Evolutionary conservation across 2,329 filamentous ascomycete genomes (phyloP).

Genomic region (Cladophialophora immunda): DNA sequence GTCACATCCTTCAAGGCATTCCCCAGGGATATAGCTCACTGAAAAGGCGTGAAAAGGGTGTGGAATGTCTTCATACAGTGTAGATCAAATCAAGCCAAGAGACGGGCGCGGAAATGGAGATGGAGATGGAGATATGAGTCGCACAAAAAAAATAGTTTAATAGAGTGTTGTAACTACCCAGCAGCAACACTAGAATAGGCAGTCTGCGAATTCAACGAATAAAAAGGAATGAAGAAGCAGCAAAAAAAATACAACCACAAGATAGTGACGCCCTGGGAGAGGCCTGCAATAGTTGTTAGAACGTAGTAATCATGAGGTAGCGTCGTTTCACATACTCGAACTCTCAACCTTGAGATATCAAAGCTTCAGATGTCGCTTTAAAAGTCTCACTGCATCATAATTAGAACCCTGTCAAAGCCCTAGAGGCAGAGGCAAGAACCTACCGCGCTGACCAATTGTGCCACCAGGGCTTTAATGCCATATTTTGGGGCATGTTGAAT

Average conservation of each 20-base stretch:
- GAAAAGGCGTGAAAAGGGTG: neutral
- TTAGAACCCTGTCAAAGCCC: neutral
- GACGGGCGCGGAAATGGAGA: neutral
- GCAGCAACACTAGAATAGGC: no score
- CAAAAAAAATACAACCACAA: conserved; percentile 31
- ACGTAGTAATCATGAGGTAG: no score
- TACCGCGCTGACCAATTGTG: conserved; percentile 41
- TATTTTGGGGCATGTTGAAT: neutral
- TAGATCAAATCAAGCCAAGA: neutral
- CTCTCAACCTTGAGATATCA: conserved; percentile 40
- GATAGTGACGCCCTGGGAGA: conserved; percentile 34
- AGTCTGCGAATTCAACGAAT: no score
- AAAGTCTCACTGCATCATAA: conserved; percentile 35
- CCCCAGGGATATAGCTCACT: neutral
- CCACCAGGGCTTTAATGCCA: conserved; percentile 31
- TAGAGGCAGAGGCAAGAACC: neutral
- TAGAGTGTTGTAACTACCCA: no score
- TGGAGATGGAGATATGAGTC: neutral
- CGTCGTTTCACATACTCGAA: conserved; percentile 32
- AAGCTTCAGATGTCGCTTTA: conserved; percentile 17
- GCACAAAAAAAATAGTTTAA: neutral
- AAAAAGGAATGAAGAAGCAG: neutral
- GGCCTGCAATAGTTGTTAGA: conserved; percentile 14
- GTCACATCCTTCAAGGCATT: neutral
- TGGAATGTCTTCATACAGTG: neutral